Base-by-base conservation (phyloP, 306 rosid genomes). In the Pterocarpus santalinus region DNA sequence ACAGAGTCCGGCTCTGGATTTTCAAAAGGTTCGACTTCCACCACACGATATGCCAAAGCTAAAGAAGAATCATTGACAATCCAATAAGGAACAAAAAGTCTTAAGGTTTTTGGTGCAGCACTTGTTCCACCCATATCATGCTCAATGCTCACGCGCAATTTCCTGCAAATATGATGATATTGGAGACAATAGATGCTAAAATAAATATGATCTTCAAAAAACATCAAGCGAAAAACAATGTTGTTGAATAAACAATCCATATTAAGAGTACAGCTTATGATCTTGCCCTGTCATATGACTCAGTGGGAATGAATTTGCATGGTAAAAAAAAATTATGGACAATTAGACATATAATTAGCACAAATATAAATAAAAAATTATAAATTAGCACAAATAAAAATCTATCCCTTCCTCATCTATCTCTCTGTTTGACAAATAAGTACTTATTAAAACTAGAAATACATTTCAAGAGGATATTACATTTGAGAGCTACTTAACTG, bases 11-110 rank as follows among this genome's bases (percentile, higher is more conserved):
- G 22, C 47, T 90, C 98, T 52, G 85, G 72, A 87, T 72, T 91
- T 75, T 93, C 98, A n/a, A 38, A 64, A 70, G 98, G 90, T 83
- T 93, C 99, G 44, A 92, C 94, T 85, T 93, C 99, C 65, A 95
- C 98, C 86, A 95, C 87, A 65, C 92, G 96, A 84, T 95, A 95
- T 73, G 92, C 89, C 89, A 95, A 84, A 63, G 94, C 41, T 66
- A 95, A 77, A 85, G 92, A 87, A 51, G 97, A 87, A 76, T 95
- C 95, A 32, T 95, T 91, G 47, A 87, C 88, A 84, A 95, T 92
- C 99, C 99, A 95, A 84, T 95, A 95, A 28, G 99, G 97, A 55
- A 95, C 97, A 85, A 87, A 92, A 79, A 95, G 87, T 82, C 98
- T 93, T 15, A 91, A 77, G 65, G 91, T 93, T 89, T 93, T 93